phyloP scores from a whole-genome alignment of 2,329 filamentous ascomycete genomes.

The Colletotrichum plurivorum region DNA sequence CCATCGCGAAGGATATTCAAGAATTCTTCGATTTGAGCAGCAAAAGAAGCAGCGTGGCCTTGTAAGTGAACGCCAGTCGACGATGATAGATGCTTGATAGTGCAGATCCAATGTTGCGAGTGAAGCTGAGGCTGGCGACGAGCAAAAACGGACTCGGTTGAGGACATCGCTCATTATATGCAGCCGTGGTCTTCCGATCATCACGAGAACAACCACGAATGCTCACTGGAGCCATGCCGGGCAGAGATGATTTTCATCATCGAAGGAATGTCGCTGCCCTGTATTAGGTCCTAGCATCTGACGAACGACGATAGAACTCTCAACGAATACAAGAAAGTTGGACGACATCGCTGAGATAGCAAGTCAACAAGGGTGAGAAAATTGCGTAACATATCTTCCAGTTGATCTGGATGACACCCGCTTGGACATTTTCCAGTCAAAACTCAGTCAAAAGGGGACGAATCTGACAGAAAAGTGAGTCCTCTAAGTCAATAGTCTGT shows the following conservation, averaged over 20 bases:
- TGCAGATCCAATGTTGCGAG: neutral
- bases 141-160: neutral
- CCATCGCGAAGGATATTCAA: slow-evolving; percentile 44
- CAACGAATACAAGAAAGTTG: neutral
- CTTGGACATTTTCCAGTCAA: neutral
- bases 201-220: neutral
- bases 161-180: slow-evolving; percentile 19
- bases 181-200: neutral
- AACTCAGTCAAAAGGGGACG: neutral
- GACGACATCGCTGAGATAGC: neutral
- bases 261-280: slow-evolving; percentile 34
- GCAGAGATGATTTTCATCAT: neutral
- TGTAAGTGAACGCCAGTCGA: neutral
- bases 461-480: slow-evolving; percentile 7
- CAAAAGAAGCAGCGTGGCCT: neutral
- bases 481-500: slow-evolving; percentile 32
- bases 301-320: slow-evolving; percentile 4
- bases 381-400: slow-evolving; percentile 16
- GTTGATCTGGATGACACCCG: neutral
- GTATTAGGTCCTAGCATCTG: slow-evolving; percentile 35
- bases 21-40: neutral
- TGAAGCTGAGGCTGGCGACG: neutral
- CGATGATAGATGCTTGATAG: neutral
- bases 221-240: too few species aligned
- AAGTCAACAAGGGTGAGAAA: slow-evolving; percentile 5